Evolutionary conservation across 2,329 filamentous ascomycete genomes (phyloP), one percentile per base, ranked within the genome.

Genomic region (Thelonectria blattea): DNA sequence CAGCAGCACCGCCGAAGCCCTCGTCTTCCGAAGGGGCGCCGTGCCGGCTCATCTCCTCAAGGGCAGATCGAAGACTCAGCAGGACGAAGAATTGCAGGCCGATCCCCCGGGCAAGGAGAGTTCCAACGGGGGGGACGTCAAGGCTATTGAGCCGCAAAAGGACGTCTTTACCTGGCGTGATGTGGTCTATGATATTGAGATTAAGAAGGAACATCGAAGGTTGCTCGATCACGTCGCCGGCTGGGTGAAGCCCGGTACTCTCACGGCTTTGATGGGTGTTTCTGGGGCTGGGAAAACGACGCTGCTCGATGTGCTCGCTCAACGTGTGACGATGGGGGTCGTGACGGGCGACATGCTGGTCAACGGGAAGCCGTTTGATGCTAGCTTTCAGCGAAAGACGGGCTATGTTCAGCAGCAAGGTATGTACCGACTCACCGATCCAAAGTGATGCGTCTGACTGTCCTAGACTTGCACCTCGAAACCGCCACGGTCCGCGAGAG

Each of bases 211-310:
- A 64, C 78, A 82, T 1, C 85, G 91, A n/a, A 84, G 89, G 17
- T 73, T 97, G 61, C 77, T 97, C 53, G 88, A 96, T 66, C 80
- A 93, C 57, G 90, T 96, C 2, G 87, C 91, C 66, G 93, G 93
- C 6, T 96, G 91, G 91, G 91, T 97, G 58, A 93, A 93, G 74
- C 93, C 93, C 0, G 93, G 93, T 30, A 96, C 91, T 1, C 78
- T 96, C 34, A 96, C 92, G 3, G 92, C 92, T 2, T 80, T 96
- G 6, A 88, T 88, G 85, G 86, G 88, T 42, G 85, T 88, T 0
- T 86, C 71, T 20, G 78, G 78, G 24, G 78, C 78, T 0, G 78
- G 78, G 0, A 80, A 80, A 65, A 80, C 78, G 2, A 80, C 78
- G 0, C 73, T 80, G 6, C 68, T 80, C 1, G 78, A 80, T 55